Conservation (phyloP, 2,329 filamentous ascomycete genomes). For the Colletotrichum chrysophilum region DNA sequence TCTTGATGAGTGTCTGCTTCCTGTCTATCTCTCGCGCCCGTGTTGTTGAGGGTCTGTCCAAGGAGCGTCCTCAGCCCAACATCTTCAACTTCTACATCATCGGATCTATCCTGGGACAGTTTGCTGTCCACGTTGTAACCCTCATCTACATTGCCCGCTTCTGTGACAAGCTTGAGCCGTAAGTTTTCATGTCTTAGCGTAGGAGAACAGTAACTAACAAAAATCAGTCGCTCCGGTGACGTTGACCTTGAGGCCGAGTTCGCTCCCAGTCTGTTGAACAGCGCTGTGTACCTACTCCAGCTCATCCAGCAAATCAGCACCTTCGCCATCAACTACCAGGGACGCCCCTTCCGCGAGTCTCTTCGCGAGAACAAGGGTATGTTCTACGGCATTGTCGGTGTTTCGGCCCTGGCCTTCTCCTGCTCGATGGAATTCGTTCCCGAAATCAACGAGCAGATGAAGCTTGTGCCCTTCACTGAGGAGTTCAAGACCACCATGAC, state of each 20-base stretch:
- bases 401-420: conserved; percentile 88
- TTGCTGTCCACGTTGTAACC: conserved; percentile 92
- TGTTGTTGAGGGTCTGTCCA: conserved; percentile 92
- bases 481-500: conserved; percentile 93
- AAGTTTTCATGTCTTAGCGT: conserved; percentile 46
- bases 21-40: conserved; percentile 97
- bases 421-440: conserved; percentile 96
- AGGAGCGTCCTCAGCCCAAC: conserved; percentile 96
- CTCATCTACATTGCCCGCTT: conserved; percentile 92
- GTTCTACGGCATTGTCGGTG: conserved; percentile 95
- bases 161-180: conserved; percentile 86
- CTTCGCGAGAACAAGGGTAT: conserved; percentile 96
- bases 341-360: conserved; percentile 94
- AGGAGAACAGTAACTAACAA: conserved; percentile 29
- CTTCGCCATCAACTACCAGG: conserved; percentile 99
- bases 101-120: conserved; percentile 94
- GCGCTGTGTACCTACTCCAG: conserved; percentile 94
- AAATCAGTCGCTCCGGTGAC: conserved; percentile 53
- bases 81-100: conserved; percentile 99
- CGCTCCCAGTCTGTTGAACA: conserved; percentile 90
- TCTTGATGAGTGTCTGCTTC: conserved; percentile 99
- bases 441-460: conserved; percentile 92
- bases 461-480: conserved; percentile 84
- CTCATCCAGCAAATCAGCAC: conserved; percentile 99
- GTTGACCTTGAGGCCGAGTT: conserved; percentile 97